These are phyloP conservation scores for Primulina huaijiensis DNA, from an alignment of 257 asterid species.

Conservation along the genomic window DNA sequence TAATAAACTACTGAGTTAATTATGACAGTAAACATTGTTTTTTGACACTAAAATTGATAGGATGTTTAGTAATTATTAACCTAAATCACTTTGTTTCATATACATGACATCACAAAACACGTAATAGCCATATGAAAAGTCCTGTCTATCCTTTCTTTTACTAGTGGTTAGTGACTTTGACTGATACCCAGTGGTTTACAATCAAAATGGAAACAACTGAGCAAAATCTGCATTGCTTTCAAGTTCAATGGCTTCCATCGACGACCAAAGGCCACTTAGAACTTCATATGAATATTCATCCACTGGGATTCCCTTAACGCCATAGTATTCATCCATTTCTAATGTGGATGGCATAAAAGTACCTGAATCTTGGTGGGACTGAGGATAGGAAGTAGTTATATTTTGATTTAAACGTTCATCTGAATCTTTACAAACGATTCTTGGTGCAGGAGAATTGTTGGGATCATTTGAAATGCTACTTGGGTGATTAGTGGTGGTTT, in stretches of 20 bases:
- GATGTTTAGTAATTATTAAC: too few relatives aligned
- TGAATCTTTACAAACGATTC: constrained; percentile 23
- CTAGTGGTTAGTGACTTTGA: constrained; percentile 20
- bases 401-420: constrained; percentile 9
- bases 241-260: constrained; percentile 22
- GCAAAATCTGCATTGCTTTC: constrained; percentile 29
- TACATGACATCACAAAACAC: too few relatives aligned
- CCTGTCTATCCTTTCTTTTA: background rate
- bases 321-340: constrained; percentile 26
- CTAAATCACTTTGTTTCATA: too few relatives aligned
- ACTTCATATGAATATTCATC: constrained; percentile 24
- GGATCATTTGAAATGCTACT: constrained; percentile 16
- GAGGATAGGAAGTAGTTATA: constrained; percentile 8
- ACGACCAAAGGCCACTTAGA: constrained; percentile 30
- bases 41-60: too few relatives aligned
- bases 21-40: too few relatives aligned
- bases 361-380: constrained; percentile 30
- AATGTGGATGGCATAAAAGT: constrained; percentile 25
- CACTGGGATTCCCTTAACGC: constrained; percentile 23
- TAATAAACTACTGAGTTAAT: too few relatives aligned
- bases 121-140: too few relatives aligned
- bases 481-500: background rate
- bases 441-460: constrained; percentile 6
- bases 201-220: constrained; percentile 25
- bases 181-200: constrained; percentile 19